A percentile compares a stretch with the other conserved stretches of the same genome.
These are phyloP conservation scores for Suillus fuscotomentosus DNA, from an alignment of 768 basidiomycete genomes.

Conservation along the genomic window DNA sequence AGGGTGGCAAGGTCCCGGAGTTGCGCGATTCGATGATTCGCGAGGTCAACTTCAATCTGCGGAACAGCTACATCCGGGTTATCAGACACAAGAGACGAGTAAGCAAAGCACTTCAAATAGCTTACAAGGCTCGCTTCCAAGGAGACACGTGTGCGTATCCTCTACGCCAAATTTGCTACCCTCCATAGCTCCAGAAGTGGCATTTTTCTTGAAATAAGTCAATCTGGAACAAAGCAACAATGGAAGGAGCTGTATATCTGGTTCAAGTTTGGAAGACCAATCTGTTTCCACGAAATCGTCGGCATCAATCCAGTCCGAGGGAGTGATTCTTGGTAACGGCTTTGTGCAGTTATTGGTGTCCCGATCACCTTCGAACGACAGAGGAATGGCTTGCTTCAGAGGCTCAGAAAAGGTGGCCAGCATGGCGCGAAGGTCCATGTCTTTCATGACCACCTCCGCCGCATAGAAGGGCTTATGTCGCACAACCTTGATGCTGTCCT, in stretches of 20 bases:
- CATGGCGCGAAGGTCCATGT: constrained; percentile 73
- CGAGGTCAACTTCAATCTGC: constrained; percentile 62
- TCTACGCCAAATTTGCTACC: constrained; percentile 85
- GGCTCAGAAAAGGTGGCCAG: constrained; percentile 77
- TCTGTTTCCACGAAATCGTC: constrained; percentile 85
- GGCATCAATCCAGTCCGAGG: constrained; percentile 64
- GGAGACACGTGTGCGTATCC: constrained; percentile 75
- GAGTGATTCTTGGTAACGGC: constrained; percentile 33
- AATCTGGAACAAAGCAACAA: constrained; percentile 80
- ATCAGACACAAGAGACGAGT: constrained; percentile 3
- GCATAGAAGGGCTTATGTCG: constrained; percentile 86
- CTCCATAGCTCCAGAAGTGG: constrained; percentile 40
- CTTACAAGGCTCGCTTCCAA: constrained; percentile 72
- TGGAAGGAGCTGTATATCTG: constrained; percentile 67
- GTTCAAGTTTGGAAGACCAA: constrained; percentile 52
- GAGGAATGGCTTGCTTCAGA: constrained; percentile 56
- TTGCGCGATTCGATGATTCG: constrained; percentile 51
- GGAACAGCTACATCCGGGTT: constrained; percentile 47
- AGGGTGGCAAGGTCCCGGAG: constrained; percentile 30
- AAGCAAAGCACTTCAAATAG: constrained; percentile 9
- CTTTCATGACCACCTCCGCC: constrained; percentile 78
- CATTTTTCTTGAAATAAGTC: constrained; percentile 71
- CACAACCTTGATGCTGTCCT: constrained; percentile 56
- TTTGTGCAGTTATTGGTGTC: constrained; percentile 37
- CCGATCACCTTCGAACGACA: constrained; percentile 43